Evolutionary conservation across 176 grass and related monocot genomes (phyloP).

Genomic region (Tillandsia fasciculata): DNA sequence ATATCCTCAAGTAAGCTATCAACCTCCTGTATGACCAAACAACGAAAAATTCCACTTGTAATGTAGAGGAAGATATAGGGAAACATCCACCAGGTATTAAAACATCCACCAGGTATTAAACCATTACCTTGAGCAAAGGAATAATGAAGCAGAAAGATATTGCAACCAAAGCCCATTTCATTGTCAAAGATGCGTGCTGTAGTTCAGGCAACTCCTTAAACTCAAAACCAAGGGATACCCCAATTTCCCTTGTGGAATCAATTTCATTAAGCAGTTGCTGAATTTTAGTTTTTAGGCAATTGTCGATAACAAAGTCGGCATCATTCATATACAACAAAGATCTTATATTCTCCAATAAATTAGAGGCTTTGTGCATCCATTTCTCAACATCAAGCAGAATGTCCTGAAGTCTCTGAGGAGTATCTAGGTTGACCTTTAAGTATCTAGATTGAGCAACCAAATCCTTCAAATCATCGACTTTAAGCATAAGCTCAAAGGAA

Average conservation of each 20-base stretch:
- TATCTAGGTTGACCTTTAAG: conserved; percentile 56
- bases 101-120: conserved; percentile 1
- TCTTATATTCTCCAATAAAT: conserved; percentile 41
- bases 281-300: conserved; percentile 42
- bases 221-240: conserved; percentile 53
- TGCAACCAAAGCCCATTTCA: conserved; percentile 52
- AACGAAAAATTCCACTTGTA: conserved; percentile 7
- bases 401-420: conserved; percentile 35
- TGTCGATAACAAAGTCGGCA: conserved; percentile 26
- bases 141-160: conserved; percentile 53
- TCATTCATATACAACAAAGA: conserved; percentile 36
- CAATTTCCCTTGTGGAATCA: conserved; percentile 38
- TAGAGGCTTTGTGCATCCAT: conserved; percentile 42
- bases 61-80: background rate
- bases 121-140: conserved; percentile 58
- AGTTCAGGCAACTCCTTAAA: conserved; percentile 55
- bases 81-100: too few species aligned
- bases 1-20: conserved; percentile 58
- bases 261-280: conserved; percentile 52
- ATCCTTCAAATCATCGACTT: conserved; percentile 69
- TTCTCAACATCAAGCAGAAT: conserved; percentile 43
- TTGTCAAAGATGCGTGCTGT: conserved; percentile 26
- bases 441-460: conserved; percentile 46
- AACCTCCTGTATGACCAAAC: conserved; percentile 55
- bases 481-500: conserved; percentile 30